phyloP scores from a whole-genome alignment of 139 green algal species.

The Auxenochlorella pyrenoidosa region DNA sequence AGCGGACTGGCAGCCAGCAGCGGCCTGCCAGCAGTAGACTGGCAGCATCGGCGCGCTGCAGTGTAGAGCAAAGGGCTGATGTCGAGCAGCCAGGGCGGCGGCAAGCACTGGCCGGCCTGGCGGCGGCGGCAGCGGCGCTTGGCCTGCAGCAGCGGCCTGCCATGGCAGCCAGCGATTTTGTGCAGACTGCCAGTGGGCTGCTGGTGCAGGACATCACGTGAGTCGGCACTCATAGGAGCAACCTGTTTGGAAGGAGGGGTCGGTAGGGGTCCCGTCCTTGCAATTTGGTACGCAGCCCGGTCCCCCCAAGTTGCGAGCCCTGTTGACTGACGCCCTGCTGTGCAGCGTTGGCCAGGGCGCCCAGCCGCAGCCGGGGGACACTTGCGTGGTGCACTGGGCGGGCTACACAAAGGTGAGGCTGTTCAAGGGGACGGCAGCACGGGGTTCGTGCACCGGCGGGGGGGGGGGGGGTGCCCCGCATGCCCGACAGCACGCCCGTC shows the following conservation, averaged over 20 bases:
- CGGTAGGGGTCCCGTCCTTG: too few species aligned
- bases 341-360: conserved; percentile 29
- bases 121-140: neutral
- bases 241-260: too few species aligned
- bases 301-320: too few species aligned
- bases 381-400: conserved; percentile 70
- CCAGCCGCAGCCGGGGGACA: conserved; percentile 37
- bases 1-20: neutral
- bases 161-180: conserved; percentile 4
- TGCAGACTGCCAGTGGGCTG: conserved; percentile 24
- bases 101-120: neutral
- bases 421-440: too few species aligned
- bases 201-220: conserved; percentile 26
- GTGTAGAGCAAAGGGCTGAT: neutral
- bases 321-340: neutral
- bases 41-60: neutral
- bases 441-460: too few species aligned
- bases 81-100: neutral
- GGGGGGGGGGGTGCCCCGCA: too few species aligned
- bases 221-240: neutral
- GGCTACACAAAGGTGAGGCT: neutral
- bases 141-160: neutral
- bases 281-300: too few species aligned
- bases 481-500: too few species aligned
- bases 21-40: neutral